phyloP scores from a whole-genome alignment of 805 yeast species.

The Lachancea cidri region DNA sequence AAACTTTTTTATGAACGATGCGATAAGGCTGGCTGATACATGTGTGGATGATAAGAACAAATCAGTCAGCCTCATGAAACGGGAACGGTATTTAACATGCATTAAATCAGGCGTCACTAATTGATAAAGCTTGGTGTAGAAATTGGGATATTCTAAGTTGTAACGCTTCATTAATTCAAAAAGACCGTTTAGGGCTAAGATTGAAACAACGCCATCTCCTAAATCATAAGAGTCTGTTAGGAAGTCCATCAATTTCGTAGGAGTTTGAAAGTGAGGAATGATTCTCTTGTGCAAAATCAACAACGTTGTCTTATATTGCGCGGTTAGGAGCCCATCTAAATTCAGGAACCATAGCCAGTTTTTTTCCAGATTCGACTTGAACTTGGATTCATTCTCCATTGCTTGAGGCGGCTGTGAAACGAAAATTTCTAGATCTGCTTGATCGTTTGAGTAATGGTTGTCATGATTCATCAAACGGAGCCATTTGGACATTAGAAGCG shows the following conservation, averaged over 20 bases:
- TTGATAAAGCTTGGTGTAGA: slow-evolving; percentile 75
- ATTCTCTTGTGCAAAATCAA: slow-evolving; percentile 75
- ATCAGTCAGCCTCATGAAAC: slow-evolving; percentile 85
- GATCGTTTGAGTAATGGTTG: slow-evolving; percentile 28
- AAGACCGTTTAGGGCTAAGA: slow-evolving; percentile 80
- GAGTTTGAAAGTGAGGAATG: slow-evolving; percentile 73
- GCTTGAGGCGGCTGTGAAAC: slow-evolving; percentile 45
- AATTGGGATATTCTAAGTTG: slow-evolving; percentile 89
- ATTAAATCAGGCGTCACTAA: slow-evolving; percentile 70
- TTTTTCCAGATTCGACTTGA: slow-evolving; percentile 63
- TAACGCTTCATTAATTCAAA: slow-evolving; percentile 76
- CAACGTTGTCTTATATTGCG: slow-evolving; percentile 66
- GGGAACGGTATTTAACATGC: slow-evolving; percentile 73
- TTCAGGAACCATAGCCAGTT: slow-evolving; percentile 57
- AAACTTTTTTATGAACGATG: slow-evolving; percentile 81
- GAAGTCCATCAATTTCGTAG: slow-evolving; percentile 88
- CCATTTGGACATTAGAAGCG: slow-evolving; percentile 34
- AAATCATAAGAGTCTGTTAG: slow-evolving; percentile 76
- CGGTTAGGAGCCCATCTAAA: slow-evolving; percentile 39
- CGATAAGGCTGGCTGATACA: slow-evolving; percentile 74
- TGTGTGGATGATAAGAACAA: slow-evolving; percentile 83
- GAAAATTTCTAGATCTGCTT: slow-evolving; percentile 35
- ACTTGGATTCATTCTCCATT: slow-evolving; percentile 38
- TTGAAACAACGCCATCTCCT: slow-evolving; percentile 52
- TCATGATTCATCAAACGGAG: slow-evolving; percentile 36